phyloP scores from a whole-genome alignment of 2,329 filamentous ascomycete species.

The Diplodia sapinea region DNA sequence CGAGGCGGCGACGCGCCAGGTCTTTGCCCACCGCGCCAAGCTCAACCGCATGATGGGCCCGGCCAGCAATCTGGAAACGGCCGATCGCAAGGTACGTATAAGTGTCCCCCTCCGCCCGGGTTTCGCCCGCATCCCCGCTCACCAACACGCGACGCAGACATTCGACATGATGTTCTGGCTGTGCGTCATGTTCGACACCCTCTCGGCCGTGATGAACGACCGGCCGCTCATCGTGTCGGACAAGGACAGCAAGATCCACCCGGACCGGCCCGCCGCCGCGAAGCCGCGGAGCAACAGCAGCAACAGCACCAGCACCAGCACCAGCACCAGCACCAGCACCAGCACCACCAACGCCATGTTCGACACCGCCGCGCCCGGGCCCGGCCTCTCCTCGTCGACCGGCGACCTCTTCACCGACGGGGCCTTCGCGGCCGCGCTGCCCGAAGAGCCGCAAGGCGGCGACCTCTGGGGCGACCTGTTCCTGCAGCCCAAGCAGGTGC shows the following conservation, averaged over 20 bases:
- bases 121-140: not conserved
- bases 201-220: constrained; percentile 61
- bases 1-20: constrained; percentile 49
- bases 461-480: constrained; percentile 21
- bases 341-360: not conserved
- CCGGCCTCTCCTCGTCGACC: not conserved
- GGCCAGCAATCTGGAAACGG: constrained; percentile 6
- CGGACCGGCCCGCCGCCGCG: constrained; percentile 32
- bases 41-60: constrained; percentile 20
- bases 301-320: not conserved
- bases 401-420: constrained; percentile 16
- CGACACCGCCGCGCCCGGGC: not conserved
- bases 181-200: constrained; percentile 64
- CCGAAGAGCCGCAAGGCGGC: not conserved
- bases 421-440: constrained; percentile 1
- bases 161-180: constrained; percentile 64
- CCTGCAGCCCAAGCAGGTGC: constrained; percentile 32
- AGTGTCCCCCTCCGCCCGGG: too few relatives aligned
- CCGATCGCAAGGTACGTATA: constrained; percentile 16
- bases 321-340: too few relatives aligned
- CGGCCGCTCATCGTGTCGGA: constrained; percentile 54
- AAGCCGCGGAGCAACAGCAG: constrained; percentile 7
- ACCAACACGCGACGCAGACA: constrained; percentile 45
- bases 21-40: constrained; percentile 42
- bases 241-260: constrained; percentile 52